These are phyloP conservation scores for Thelonectria blattea DNA, from an alignment of 2,329 filamentous ascomycete species.

Conservation along the genomic window DNA sequence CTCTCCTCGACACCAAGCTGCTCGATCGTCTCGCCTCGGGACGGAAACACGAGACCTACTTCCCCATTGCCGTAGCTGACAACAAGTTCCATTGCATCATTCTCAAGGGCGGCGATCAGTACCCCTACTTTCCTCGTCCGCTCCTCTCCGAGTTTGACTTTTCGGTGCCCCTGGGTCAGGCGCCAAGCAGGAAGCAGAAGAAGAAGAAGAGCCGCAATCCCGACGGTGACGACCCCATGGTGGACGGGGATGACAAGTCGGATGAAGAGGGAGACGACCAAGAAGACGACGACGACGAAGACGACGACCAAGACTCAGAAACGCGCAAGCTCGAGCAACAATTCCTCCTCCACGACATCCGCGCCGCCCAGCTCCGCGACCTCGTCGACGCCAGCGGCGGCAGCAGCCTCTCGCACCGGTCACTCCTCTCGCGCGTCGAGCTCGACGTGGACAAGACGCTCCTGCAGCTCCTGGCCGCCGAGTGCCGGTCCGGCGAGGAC, in stretches of 20 bases:
- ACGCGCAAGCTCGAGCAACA: conserved; percentile 75
- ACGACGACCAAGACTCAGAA: conserved; percentile 52
- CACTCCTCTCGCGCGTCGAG: conserved; percentile 72
- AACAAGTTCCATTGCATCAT: conserved; percentile 98
- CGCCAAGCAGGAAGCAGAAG: conserved; percentile 45
- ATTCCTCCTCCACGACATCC: conserved; percentile 76
- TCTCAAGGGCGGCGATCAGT: conserved; percentile 90
- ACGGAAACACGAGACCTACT: conserved; percentile 88
- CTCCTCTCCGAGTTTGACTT: conserved; percentile 94
- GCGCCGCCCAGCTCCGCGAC: conserved; percentile 77
- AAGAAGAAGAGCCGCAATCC: conserved; percentile 41
- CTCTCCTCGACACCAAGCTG: conserved; percentile 86
- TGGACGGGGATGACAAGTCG: conserved; percentile 43
- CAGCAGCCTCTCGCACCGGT: conserved; percentile 63
- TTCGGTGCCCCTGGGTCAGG: conserved; percentile 75
- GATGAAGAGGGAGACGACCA: conserved; percentile 39
- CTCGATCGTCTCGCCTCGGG: conserved; percentile 83
- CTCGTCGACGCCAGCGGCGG: conserved; percentile 72
- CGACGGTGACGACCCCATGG: conserved; percentile 44
- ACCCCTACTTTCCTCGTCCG: conserved; percentile 91
- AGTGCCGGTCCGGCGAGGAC: conserved; percentile 93
- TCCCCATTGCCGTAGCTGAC: conserved; percentile 91
- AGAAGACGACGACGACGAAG: conserved; percentile 41
- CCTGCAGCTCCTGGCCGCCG: conserved; percentile 84
- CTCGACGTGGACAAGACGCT: conserved; percentile 89